Evolutionary conservation across 768 basidiomycete genomes (phyloP).

Genomic region (Kwoniella sp.): DNA sequence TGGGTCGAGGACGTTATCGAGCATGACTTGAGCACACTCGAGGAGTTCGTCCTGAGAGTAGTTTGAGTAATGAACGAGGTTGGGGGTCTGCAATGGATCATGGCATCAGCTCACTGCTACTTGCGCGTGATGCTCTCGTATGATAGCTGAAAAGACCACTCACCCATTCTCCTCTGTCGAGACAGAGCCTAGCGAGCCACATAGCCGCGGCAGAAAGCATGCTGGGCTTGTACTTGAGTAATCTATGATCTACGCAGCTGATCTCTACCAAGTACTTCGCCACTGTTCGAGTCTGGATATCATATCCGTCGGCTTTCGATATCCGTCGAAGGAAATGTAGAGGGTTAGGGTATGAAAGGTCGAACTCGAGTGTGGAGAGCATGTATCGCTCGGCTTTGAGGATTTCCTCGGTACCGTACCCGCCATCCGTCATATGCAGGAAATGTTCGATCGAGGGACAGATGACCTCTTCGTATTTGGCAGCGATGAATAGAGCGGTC

Average conservation of each 20-base stretch:
- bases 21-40: constrained; percentile 79
- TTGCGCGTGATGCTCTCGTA: too few relatives aligned
- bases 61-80: constrained; percentile 81
- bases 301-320: constrained; percentile 91
- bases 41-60: constrained; percentile 78
- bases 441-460: constrained; percentile 82
- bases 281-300: constrained; percentile 78
- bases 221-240: constrained; percentile 74
- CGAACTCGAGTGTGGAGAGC: constrained; percentile 80
- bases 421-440: constrained; percentile 73
- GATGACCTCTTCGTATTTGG: constrained; percentile 91
- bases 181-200: constrained; percentile 78
- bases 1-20: constrained; percentile 72
- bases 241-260: constrained; percentile 73
- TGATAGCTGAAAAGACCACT: too few relatives aligned
- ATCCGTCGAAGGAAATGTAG: constrained; percentile 84
- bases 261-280: constrained; percentile 92
- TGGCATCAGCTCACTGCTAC: too few relatives aligned
- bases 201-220: constrained; percentile 78
- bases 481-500: constrained; percentile 80
- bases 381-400: constrained; percentile 87
- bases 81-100: constrained; percentile 76
- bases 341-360: constrained; percentile 81
- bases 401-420: constrained; percentile 76
- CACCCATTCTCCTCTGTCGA: constrained; percentile 87